These are phyloP conservation scores for Endocladia muricata DNA, from an alignment of 31 red algal species.

Conservation along the genomic window DNA sequence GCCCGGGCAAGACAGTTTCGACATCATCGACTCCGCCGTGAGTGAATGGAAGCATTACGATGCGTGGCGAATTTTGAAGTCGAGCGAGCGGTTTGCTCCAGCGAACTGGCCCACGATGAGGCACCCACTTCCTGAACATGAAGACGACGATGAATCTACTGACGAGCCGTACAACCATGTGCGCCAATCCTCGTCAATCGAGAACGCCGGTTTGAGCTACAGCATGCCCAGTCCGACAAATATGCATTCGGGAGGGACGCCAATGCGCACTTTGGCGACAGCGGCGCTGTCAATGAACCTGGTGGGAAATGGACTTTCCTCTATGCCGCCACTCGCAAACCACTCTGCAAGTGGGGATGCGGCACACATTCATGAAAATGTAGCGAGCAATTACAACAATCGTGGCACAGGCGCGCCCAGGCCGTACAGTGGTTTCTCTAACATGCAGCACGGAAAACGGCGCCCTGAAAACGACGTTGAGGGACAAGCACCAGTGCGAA, in stretches of 20 bases:
- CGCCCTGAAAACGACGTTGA: neutral
- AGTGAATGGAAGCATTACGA: conserved; percentile 60
- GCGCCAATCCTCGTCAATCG: neutral
- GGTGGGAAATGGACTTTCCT: neutral
- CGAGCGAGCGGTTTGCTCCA: conserved; percentile 42
- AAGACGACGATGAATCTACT: neutral
- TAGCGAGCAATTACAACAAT: neutral
- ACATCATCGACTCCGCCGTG: conserved; percentile 34
- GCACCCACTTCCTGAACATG: neutral
- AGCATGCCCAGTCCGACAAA: neutral
- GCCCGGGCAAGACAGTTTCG: conserved; percentile 21
- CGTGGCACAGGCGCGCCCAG: neutral
- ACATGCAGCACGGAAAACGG: neutral
- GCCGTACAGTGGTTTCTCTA: neutral
- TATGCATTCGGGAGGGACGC: conserved; percentile 10
- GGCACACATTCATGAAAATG: neutral
- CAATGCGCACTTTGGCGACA: conserved; percentile 35
- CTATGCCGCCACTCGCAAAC: neutral
- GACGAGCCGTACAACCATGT: neutral
- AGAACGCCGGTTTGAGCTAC: neutral
- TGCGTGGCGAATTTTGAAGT: conserved; percentile 42
- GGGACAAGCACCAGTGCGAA: neutral
- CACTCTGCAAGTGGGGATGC: neutral
- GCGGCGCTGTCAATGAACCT: conserved; percentile 37
- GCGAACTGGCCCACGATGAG: conserved; percentile 11